These are phyloP conservation scores for Candida schatavii DNA, from an alignment of 805 yeast species.

Conservation along the genomic window DNA sequence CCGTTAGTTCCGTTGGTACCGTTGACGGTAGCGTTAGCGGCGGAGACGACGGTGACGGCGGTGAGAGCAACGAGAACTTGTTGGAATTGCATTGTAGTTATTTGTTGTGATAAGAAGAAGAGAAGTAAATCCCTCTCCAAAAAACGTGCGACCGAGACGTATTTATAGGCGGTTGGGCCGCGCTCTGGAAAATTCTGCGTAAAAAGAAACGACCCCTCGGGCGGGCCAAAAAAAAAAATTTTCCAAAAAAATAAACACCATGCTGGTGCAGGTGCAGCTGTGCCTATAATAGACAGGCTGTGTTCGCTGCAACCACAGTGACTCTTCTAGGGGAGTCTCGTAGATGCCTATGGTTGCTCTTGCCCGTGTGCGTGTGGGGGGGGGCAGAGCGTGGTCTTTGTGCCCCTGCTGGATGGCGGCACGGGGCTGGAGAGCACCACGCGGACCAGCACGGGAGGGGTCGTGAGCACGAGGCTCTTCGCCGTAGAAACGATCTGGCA, in stretches of 20 bases:
- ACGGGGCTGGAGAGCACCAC: too few relatives aligned
- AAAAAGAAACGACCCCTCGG: not conserved
- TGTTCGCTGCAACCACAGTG: too few relatives aligned
- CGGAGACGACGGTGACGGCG: slow-evolving; percentile 66
- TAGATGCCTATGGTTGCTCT: too few relatives aligned
- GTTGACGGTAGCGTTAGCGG: slow-evolving; percentile 47
- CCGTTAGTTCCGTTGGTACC: slow-evolving; percentile 38
- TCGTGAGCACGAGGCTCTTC: not conserved
- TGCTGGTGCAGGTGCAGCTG: too few relatives aligned
- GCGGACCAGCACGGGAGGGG: too few relatives aligned
- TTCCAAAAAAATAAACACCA: slow-evolving; percentile 1
- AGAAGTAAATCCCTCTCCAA: not conserved
- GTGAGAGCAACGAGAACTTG: slow-evolving; percentile 66
- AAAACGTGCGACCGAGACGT: not conserved
- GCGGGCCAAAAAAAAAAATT: slow-evolving; percentile 5
- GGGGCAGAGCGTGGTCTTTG: too few relatives aligned
- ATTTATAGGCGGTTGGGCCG: not conserved
- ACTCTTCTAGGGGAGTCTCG: too few relatives aligned
- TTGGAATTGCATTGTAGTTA: slow-evolving; percentile 65
- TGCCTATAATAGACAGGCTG: too few relatives aligned
- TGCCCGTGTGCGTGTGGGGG: too few relatives aligned
- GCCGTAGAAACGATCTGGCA: slow-evolving; percentile 1
- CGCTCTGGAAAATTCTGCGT: too few relatives aligned
- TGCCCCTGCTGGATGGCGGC: too few relatives aligned
- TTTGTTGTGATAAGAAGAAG: slow-evolving; percentile 4